Conservation (phyloP, 2,329 filamentous ascomycete species). For the Penicillium aurantiogriseum region DNA sequence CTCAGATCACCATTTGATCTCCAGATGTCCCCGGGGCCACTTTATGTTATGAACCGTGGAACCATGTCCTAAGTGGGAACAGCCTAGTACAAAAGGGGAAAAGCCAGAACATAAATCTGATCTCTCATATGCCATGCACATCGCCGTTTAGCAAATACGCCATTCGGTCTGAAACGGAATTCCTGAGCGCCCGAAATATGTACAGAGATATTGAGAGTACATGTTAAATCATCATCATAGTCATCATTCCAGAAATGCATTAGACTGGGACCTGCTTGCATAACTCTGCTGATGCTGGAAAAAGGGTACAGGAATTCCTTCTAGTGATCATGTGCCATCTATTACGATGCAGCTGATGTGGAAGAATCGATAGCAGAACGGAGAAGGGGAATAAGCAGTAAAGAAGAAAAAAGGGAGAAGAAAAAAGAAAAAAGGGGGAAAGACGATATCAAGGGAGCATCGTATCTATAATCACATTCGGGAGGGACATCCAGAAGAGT, state of each 20-base stretch:
- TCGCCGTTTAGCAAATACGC: conserved; percentile 2
- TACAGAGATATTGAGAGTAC: conserved; percentile 1
- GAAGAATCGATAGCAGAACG: not conserved
- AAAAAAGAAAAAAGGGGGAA: not conserved
- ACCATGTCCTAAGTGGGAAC: not conserved
- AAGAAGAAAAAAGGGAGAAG: not conserved
- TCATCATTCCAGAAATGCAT: conserved; percentile 1
- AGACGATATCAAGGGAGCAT: conserved; percentile 1
- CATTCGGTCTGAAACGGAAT: conserved; percentile 14
- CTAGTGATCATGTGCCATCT: conserved; percentile 9
- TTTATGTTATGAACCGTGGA: not conserved
- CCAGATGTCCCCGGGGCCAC: not conserved
- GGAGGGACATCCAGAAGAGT: conserved; percentile 21
- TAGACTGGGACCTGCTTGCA: not conserved
- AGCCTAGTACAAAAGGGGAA: conserved; percentile 6
- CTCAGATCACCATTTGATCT: not conserved
- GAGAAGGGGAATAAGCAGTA: conserved; percentile 5
- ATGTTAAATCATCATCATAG: not conserved
- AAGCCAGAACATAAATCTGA: conserved; percentile 17
- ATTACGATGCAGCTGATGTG: conserved; percentile 9
- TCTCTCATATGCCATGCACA: conserved; percentile 25
- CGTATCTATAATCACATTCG: conserved; percentile 16
- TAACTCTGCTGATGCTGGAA: conserved; percentile 1
- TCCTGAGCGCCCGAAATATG: conserved; percentile 15
- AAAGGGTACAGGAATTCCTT: not conserved